phyloP scores from a whole-genome alignment of 225 moss, liverwort and hornwort genomes.

The Bryum argenteum region DNA sequence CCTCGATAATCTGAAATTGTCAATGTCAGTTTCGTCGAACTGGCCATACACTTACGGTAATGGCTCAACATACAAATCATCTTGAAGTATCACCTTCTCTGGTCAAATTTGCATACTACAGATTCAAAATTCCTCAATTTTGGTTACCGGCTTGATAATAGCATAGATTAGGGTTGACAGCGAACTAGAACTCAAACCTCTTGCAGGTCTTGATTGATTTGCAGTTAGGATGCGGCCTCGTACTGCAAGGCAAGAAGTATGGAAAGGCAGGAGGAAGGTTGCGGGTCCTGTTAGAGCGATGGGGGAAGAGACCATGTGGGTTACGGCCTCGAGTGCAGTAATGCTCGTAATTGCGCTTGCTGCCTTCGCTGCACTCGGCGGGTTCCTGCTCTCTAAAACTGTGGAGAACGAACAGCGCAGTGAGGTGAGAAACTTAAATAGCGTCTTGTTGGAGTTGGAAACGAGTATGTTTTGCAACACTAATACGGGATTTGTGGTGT shows the following conservation, averaged over 20 bases:
- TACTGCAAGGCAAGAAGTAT: constrained; percentile 26
- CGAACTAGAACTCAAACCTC: constrained; percentile 23
- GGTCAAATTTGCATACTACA: too few species aligned
- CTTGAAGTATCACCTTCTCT: too few species aligned
- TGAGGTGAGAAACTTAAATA: constrained; percentile 35
- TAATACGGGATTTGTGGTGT: constrained; percentile 4
- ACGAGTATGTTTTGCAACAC: neutral
- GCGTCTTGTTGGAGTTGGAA: neutral
- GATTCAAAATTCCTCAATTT: too few species aligned
- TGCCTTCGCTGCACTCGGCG: constrained; percentile 49
- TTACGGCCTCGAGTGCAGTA: constrained; percentile 46
- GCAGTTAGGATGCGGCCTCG: constrained; percentile 34
- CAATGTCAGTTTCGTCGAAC: too few species aligned
- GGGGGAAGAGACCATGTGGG: constrained; percentile 45
- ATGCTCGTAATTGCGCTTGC: constrained; percentile 45
- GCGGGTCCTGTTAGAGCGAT: constrained; percentile 25
- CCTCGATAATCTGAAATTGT: too few species aligned
- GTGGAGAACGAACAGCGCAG: constrained; percentile 43
- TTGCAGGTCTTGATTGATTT: constrained; percentile 46
- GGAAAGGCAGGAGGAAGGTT: constrained; percentile 14
- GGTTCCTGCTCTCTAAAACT: constrained; percentile 45
- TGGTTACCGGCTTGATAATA: too few species aligned
- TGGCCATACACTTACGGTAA: too few species aligned
- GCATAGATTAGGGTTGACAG: neutral
- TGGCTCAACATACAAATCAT: too few species aligned